Evolutionary conservation across 306 rosid species (phyloP).

Genomic region (Astragalus glycyphyllos): DNA sequence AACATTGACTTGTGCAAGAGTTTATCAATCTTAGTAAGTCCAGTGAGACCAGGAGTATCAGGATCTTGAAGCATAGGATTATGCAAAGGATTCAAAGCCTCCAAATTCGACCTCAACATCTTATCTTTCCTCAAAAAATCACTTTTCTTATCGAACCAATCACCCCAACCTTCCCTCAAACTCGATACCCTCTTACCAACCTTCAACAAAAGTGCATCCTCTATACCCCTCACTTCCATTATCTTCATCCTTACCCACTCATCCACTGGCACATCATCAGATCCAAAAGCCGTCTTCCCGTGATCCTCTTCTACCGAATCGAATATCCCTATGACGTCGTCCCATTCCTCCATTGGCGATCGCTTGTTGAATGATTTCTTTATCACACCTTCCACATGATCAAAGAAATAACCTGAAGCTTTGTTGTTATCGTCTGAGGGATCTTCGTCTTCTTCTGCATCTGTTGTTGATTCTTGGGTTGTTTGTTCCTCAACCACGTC

Average conservation of each 20-base stretch:
- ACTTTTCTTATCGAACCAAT: constrained; percentile 85
- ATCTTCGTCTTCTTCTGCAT: constrained; percentile 65
- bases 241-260: constrained; percentile 64
- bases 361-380: constrained; percentile 57
- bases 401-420: constrained; percentile 64
- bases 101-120: constrained; percentile 78
- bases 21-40: constrained; percentile 64
- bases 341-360: constrained; percentile 57
- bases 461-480: constrained; percentile 20
- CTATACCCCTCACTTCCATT: constrained; percentile 57
- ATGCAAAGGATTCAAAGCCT: constrained; percentile 65
- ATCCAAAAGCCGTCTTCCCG: constrained; percentile 65
- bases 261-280: constrained; percentile 84
- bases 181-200: constrained; percentile 32
- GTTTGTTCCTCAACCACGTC: constrained; percentile 57
- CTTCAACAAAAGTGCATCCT: constrained; percentile 83
- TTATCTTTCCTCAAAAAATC: constrained; percentile 80
- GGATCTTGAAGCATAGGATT: constrained; percentile 88
- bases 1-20: constrained; percentile 60
- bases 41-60: constrained; percentile 61
- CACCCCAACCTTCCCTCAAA: constrained; percentile 91
- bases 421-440: constrained; percentile 51
- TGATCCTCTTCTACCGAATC: constrained; percentile 51
- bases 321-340: constrained; percentile 25
- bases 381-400: constrained; percentile 72